phyloP scores from a whole-genome alignment of 2,329 filamentous ascomycete species.

The Samsoniella hepiali region DNA sequence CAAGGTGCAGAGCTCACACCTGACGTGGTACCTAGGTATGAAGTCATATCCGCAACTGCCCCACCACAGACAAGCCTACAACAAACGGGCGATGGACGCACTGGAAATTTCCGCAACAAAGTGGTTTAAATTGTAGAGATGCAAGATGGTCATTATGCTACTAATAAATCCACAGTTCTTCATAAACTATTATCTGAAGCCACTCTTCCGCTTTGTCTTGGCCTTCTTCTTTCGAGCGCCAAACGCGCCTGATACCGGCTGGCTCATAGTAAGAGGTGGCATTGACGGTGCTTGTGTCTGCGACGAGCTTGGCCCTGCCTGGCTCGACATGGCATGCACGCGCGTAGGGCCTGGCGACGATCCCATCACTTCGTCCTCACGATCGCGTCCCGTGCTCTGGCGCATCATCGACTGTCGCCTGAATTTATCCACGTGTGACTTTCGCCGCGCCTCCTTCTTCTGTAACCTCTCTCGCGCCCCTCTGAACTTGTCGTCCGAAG shows the following conservation, averaged over 20 bases:
- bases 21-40: background rate
- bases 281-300: slow-evolving; percentile 31
- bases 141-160: background rate
- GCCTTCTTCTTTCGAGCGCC: slow-evolving; percentile 41
- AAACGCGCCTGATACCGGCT: slow-evolving; percentile 44
- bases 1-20: background rate
- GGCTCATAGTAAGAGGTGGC: slow-evolving; percentile 42
- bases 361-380: slow-evolving; percentile 9
- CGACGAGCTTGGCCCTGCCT: slow-evolving; percentile 32
- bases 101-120: background rate
- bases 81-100: background rate
- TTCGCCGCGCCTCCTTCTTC: slow-evolving; percentile 33
- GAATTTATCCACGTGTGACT: slow-evolving; percentile 34
- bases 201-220: slow-evolving; percentile 19
- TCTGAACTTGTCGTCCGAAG: slow-evolving; percentile 35
- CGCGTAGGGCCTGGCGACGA: slow-evolving; percentile 21
- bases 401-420: slow-evolving; percentile 30
- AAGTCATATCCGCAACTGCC: background rate
- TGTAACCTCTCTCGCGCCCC: slow-evolving; percentile 33
- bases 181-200: slow-evolving; percentile 14
- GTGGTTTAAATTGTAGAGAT: background rate
- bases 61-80: background rate
- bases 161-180: background rate
- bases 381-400: slow-evolving; percentile 21
- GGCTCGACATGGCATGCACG: slow-evolving; percentile 36